Evolutionary conservation across 2,329 filamentous ascomycete species (phyloP), one percentile per base, ranked within the genome.

Genomic region (Drechslera avenae): DNA sequence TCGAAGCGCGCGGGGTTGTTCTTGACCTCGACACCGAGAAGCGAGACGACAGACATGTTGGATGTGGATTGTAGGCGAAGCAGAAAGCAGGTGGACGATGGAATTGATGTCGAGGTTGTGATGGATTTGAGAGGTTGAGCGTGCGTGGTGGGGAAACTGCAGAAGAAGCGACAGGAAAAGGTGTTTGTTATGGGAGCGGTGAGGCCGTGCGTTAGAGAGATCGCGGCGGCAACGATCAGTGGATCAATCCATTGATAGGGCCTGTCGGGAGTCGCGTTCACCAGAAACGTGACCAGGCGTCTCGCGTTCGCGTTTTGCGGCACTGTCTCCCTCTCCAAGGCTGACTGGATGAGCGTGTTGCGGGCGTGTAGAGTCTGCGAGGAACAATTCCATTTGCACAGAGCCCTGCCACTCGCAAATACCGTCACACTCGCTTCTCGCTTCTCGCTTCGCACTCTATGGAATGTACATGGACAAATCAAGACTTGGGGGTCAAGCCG

Each of bases 1-100:
- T 86, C 88, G 79, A 99, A 97, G 65, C 89, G 86, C 69, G 94
- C 92, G 69, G 94, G 94, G 80, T 99, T 99, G 84, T 99, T 97
- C 74, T 91, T 83, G 65, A 99, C 90, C 76, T 94, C 90, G 69
- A 99, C 94, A 71, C 93, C 93, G 63, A 99, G 85, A 53, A 99
- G 86, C 64, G 92, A 96, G 59, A 99, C 92, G 72, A 97, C 90
- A 72, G 94, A 97, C 94, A 97, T 97, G 62, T 72, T 83, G 78
- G 50, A 23, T 28, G 10, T 33, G 45, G 10, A 42, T 43, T 52
- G 50, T 36, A 39, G 43, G 45, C 48, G 37, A 28, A 37, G 14
- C 16, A 37, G 2, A 35, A 18, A 18, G 44, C 33, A n/a, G 37
- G 49, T 39, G 28, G 30, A 34, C 17, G 40, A 26, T 10, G 33